phyloP scores from a whole-genome alignment of 768 basidiomycete genomes.

The Hirschioporus abietinus region DNA sequence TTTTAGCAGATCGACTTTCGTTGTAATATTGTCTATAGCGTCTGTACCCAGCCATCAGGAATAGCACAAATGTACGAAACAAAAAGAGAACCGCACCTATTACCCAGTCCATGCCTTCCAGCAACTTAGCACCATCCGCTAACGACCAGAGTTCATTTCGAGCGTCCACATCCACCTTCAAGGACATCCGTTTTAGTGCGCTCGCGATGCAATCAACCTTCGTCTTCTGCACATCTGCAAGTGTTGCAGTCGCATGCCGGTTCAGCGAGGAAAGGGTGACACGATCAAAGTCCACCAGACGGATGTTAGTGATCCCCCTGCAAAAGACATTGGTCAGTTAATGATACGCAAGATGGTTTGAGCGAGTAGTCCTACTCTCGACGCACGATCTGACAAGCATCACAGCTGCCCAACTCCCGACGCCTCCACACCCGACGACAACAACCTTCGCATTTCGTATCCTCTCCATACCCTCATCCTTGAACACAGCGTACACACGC shows the following conservation, averaged over 20 bases:
- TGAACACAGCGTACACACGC: conserved; percentile 92
- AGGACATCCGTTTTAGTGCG: conserved; percentile 63
- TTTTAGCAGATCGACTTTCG: conserved; percentile 90
- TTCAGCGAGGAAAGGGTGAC: conserved; percentile 94
- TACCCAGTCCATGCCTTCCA: conserved; percentile 92
- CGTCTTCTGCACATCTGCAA: conserved; percentile 89
- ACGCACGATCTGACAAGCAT: conserved; percentile 90
- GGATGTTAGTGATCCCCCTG: conserved; percentile 71
- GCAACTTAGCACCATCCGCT: conserved; percentile 64
- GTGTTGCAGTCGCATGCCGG: conserved; percentile 84
- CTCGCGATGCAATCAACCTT: conserved; percentile 80
- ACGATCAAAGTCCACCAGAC: conserved; percentile 92
- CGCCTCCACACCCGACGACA: conserved; percentile 92
- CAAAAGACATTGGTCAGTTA: conserved; percentile 5
- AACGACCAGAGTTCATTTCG: conserved; percentile 83
- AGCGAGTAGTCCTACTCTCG: background rate
- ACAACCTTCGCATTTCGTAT: conserved; percentile 75
- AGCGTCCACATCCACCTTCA: conserved; percentile 85
- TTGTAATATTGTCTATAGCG: conserved; percentile 96
- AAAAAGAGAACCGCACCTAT: conserved; percentile 50
- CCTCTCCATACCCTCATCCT: conserved; percentile 79
- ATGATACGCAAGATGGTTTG: background rate
- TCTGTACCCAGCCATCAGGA: conserved; percentile 39
- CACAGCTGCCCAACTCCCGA: conserved; percentile 93
- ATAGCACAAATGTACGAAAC: conserved; percentile 7